Evolutionary conservation across 495 filamentous ascomycete species (phyloP), one percentile per base, ranked within the genome.

Genomic region (Cairneyella variabilis): DNA sequence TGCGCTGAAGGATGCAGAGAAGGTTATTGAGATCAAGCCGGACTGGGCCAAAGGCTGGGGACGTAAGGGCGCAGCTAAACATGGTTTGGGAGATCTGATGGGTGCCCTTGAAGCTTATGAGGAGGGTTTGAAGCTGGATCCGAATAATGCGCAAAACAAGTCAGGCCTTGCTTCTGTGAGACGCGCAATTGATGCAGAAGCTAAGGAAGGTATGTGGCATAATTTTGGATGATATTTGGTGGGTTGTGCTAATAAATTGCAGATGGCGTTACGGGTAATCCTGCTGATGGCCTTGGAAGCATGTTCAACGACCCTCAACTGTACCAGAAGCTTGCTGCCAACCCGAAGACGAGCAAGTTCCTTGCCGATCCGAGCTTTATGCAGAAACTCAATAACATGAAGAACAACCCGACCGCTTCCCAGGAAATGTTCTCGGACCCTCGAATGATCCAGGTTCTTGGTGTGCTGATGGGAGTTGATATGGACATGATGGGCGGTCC

Each of bases 11-110:
- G 93, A 98, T 80, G 93, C 95, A 46, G 84, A 85, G 63, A 96
- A 96, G 77, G 89, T 89, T 0, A 91, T 84, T 45, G 81, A 93
- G 75, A 73, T 97, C 67, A 97, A 97, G 76, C 88, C 93, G 12
- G 92, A 97, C 75, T 98, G 95, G 95, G 86, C 90, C 28, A 96
- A 97, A 71, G 95, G 93, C 62, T 93, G 90, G 82, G 82, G 84
- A 39, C 83, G 93, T 42, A 97, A 96, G 73, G 93, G 90, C 32
- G 86, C 92, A 40, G 93, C 93, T 46, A 75, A 89, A 23, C 93
- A 93, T 69, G 93, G 93, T 10, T 71, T 83, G 43, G 88, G 90
- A 34, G 90, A 97, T 66, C 80, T 97, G 17, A 75, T 92, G 39
- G 86, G 83, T 43, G 90, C 93, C 2, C 73, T 81, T 46, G 90